phyloP scores from a whole-genome alignment of 2,329 filamentous ascomycete genomes.

The Thermomyces lanuginosus region DNA sequence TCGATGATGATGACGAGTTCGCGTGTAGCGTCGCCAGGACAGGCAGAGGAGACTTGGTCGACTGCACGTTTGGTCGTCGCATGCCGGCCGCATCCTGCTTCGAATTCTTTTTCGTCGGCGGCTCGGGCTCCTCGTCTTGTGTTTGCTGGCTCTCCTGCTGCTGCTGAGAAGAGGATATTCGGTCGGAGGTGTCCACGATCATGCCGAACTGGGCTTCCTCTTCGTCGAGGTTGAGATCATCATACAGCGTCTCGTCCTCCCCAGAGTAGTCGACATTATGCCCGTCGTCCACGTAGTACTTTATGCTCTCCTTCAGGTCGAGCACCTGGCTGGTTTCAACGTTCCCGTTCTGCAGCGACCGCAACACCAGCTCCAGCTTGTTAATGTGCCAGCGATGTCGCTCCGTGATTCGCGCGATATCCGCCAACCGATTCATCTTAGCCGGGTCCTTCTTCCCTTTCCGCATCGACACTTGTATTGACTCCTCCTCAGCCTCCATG shows the following conservation, averaged over 20 bases:
- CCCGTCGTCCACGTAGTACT: conserved; percentile 86
- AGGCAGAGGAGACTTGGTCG: conserved; percentile 89
- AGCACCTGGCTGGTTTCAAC: conserved; percentile 76
- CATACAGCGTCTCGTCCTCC: conserved; percentile 88
- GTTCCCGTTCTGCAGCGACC: conserved; percentile 81
- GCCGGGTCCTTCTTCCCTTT: conserved; percentile 77
- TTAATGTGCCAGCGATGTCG: conserved; percentile 92
- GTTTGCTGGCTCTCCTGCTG: conserved; percentile 88
- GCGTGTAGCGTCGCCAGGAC: conserved; percentile 78
- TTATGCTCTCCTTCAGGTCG: conserved; percentile 79
- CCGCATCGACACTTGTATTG: conserved; percentile 75
- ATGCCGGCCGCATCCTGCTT: conserved; percentile 42
- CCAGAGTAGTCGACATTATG: conserved; percentile 70
- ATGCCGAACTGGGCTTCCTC: conserved; percentile 82
- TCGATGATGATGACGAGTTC: conserved; percentile 27
- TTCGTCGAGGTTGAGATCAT: conserved; percentile 80
- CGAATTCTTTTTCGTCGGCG: conserved; percentile 42
- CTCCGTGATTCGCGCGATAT: conserved; percentile 71
- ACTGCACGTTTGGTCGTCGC: conserved; percentile 69
- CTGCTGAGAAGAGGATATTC: conserved; percentile 82
- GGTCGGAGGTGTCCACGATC: conserved; percentile 62
- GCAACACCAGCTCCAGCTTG: conserved; percentile 78
- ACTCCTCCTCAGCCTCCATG: conserved; percentile 77
- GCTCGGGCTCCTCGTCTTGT: conserved; percentile 63
- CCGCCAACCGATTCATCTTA: conserved; percentile 75